phyloP scores from a whole-genome alignment of 768 basidiomycete species.

The Trametes cubensis region DNA sequence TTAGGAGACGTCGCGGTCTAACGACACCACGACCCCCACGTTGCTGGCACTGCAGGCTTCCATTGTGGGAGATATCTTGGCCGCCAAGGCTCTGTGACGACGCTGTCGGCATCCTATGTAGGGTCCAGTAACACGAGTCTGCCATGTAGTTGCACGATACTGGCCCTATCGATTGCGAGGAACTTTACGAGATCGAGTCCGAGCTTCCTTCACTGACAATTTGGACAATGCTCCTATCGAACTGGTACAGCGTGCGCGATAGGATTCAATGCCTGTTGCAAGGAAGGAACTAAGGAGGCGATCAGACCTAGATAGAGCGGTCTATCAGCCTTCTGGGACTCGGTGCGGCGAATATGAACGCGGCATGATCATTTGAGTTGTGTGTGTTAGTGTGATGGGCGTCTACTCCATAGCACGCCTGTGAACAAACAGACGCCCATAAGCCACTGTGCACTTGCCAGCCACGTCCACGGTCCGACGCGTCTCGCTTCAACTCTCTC shows the following conservation, averaged over 20 bases:
- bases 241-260: too few species aligned
- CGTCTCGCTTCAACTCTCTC: not conserved
- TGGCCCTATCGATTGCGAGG: too few species aligned
- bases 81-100: too few species aligned
- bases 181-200: too few species aligned
- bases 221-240: too few species aligned
- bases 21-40: constrained; percentile 19
- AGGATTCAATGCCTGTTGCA: too few species aligned
- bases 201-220: too few species aligned
- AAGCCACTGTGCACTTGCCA: not conserved
- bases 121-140: not conserved
- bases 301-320: too few species aligned
- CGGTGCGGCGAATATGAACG: not conserved
- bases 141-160: too few species aligned
- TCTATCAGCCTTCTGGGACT: too few species aligned
- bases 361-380: constrained; percentile 1
- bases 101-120: too few species aligned
- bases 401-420: not conserved
- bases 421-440: constrained; percentile 7
- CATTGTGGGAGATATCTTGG: constrained; percentile 3
- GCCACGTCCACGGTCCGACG: constrained; percentile 1
- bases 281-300: too few species aligned
- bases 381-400: constrained; percentile 7
- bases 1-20: not conserved
- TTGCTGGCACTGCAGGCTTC: constrained; percentile 3